Conservation (phyloP, 2,329 filamentous ascomycete genomes). For the Coniochaeta pulveracea region DNA sequence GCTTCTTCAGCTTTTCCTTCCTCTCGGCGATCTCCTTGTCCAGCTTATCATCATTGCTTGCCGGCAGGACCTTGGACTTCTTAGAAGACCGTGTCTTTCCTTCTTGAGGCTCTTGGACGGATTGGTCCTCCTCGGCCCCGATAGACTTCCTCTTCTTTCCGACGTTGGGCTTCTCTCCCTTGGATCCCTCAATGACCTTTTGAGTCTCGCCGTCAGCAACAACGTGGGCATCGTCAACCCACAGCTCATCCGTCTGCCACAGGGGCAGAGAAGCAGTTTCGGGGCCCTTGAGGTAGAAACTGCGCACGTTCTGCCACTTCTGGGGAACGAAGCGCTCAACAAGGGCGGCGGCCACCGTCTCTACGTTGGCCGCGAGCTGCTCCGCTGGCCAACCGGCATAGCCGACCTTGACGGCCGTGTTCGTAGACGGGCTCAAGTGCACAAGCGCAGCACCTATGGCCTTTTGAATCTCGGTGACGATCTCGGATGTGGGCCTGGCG, state of each 20-base stretch:
- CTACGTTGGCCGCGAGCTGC: conserved; percentile 71
- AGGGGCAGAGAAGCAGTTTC: conserved; percentile 85
- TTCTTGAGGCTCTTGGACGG: conserved; percentile 17
- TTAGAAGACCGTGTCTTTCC: conserved; percentile 28
- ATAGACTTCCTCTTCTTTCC: conserved; percentile 54
- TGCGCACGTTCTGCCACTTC: conserved; percentile 77
- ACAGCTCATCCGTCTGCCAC: conserved; percentile 87
- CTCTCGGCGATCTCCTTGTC: conserved; percentile 49
- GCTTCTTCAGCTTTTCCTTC: conserved; percentile 46
- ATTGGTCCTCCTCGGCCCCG: conserved; percentile 11
- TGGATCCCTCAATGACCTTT: conserved; percentile 28
- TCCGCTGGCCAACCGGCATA: conserved; percentile 62
- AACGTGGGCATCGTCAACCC: conserved; percentile 69
- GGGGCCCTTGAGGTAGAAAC: conserved; percentile 82
- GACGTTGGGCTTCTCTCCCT: conserved; percentile 41
- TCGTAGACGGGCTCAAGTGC: conserved; percentile 65
- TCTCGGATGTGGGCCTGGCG: conserved; percentile 46
- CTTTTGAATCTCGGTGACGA: conserved; percentile 73
- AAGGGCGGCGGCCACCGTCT: conserved; percentile 56
- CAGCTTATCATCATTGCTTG: conserved; percentile 39
- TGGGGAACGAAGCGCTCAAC: conserved; percentile 73
- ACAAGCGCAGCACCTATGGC: conserved; percentile 70
- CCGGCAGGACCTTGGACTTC: conserved; percentile 23
- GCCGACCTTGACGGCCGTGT: conserved; percentile 71
- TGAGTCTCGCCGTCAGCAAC: conserved; percentile 40